Percentiles rank a stretch among this genome's conserved stretches.
Evolutionary conservation across 1,284 basidiomycete species (phyloP).

Genomic region (Microbotryum silenes-acaulis): DNA sequence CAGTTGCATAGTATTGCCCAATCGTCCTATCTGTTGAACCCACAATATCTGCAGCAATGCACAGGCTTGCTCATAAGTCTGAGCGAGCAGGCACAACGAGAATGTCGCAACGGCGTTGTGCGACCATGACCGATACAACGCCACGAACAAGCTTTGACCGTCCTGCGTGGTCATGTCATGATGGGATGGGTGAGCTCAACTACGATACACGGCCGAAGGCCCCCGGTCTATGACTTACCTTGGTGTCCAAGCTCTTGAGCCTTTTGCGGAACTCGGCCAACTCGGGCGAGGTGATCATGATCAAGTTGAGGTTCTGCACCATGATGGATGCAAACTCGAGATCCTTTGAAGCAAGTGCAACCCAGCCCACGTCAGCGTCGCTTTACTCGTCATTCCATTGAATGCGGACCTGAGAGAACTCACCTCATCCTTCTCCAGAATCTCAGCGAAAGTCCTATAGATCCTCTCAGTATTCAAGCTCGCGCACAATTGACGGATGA

Average conservation of each 20-base stretch:
- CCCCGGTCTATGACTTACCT: constrained; percentile 47
- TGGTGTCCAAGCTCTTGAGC: constrained; percentile 87
- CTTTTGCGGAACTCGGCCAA: constrained; percentile 85
- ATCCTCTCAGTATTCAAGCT: constrained; percentile 93
- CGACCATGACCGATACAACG: constrained; percentile 94
- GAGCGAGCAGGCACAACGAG: constrained; percentile 87
- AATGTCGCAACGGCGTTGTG: constrained; percentile 97
- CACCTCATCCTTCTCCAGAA: constrained; percentile 94
- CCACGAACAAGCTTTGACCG: constrained; percentile 84
- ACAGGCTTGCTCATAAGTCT: constrained; percentile 97
- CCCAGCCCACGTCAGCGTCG: too few species aligned
- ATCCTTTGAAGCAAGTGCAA: constrained; percentile 50
- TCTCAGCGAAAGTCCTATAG: constrained; percentile 91
- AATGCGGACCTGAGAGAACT: constrained; percentile 30
- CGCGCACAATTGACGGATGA: constrained; percentile 89
- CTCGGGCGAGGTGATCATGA: constrained; percentile 93
- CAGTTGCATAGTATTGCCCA: neutral
- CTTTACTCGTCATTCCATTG: too few species aligned
- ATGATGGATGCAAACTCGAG: constrained; percentile 95
- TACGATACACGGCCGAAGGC: too few species aligned
- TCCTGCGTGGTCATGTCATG: constrained; percentile 51
- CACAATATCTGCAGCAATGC: constrained; percentile 95
- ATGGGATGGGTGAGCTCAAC: neutral
- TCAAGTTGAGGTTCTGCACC: constrained; percentile 93
- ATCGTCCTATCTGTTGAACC: constrained; percentile 37